phyloP scores from a whole-genome alignment of 2,329 filamentous ascomycete species.

The Drechslerella stenobrocha region DNA sequence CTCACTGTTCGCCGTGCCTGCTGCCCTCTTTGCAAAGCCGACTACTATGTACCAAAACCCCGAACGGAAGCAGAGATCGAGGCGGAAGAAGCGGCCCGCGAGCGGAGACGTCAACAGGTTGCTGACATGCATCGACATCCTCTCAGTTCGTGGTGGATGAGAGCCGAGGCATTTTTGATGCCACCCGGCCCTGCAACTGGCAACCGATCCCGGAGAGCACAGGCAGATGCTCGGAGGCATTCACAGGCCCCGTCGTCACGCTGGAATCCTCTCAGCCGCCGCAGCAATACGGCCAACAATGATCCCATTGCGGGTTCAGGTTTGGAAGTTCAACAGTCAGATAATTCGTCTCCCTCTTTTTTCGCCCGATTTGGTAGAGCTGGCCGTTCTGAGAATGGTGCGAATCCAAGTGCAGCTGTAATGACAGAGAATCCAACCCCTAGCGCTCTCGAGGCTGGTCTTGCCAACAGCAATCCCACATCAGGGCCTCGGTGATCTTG shows the following conservation, averaged over 20 bases:
- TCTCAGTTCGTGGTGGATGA: slow-evolving; percentile 34
- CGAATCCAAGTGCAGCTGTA: slow-evolving; percentile 7
- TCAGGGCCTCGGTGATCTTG: slow-evolving; percentile 35
- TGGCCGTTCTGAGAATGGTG: slow-evolving; percentile 32
- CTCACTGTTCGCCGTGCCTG: slow-evolving; percentile 89
- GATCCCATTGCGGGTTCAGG: slow-evolving; percentile 1
- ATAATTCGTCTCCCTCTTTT: slow-evolving; percentile 10
- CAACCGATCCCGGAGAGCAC: slow-evolving; percentile 21
- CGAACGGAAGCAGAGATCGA: slow-evolving; percentile 64
- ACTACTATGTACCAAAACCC: slow-evolving; percentile 94
- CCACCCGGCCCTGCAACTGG: slow-evolving; percentile 13
- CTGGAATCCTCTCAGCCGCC: slow-evolving; percentile 36
- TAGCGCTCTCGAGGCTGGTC: slow-evolving; percentile 49
- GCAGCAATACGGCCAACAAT: slow-evolving; percentile 1
- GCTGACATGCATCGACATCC: slow-evolving; percentile 42
- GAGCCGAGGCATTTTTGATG: slow-evolving; percentile 37
- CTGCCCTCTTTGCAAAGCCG: slow-evolving; percentile 95
- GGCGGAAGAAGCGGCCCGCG: slow-evolving; percentile 44
- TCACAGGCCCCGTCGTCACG: slow-evolving; percentile 19
- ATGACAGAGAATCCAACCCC: slow-evolving; percentile 45
- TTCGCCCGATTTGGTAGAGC: slow-evolving; percentile 18
- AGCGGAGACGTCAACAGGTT: slow-evolving; percentile 38
- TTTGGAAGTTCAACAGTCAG: slow-evolving; percentile 30
- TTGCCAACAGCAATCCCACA: slow-evolving; percentile 41
- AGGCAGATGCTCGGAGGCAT: slow-evolving; percentile 2